Base-by-base conservation (phyloP, 2,329 filamentous ascomycete genomes). In the Setomelanomma holmii region DNA sequence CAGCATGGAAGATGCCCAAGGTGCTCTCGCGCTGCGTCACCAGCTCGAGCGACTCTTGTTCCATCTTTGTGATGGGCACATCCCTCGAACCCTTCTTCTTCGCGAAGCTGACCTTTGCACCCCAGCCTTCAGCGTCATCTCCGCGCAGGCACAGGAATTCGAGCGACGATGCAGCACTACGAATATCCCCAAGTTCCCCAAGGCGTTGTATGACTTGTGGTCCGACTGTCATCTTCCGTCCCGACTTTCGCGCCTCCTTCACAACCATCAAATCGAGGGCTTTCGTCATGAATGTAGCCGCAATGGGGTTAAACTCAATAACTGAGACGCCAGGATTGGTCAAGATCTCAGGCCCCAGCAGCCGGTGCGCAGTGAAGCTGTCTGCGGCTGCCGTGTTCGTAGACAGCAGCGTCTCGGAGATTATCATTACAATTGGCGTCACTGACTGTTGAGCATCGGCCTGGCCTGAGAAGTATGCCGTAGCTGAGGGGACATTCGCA, bases 271-370 rank as follows among this genome's bases (percentile, higher is more conserved):
- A 74, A 49, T 95, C 89, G 4, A 99, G 78, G 1, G 93, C 93
- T 74, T 93, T 96, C 11, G 86, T 82, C 66, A 99, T 84, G 36
- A 93, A 84, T 0, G 93, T 95, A 0, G 91, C 88, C 0, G 95
- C 95, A 55, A 99, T 88, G 11, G 89, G 84, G 66, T 99, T 99
- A 77, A 98, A 99, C 60, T 96, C 93, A 58, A 99, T 91, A 4
- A 90, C 80, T 7, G 85, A 86, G 2, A 91, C 87, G 12, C 88
- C 87, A 0, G 90, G 88, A 73, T 98, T 92, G 36, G 89, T 86
- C 12, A 91, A 81, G 38, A 99, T 89, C 58, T 95, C 90, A 0
- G 92, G 88, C 0, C 96, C 95, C 3, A 99, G 84, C 16, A 99
- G 78, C 20, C 93, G 86, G 76, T 98, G 91, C 0, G 91, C 91